Conservation (phyloP, 139 green algal species). For the Pseudopediastrum boryanum region DNA sequence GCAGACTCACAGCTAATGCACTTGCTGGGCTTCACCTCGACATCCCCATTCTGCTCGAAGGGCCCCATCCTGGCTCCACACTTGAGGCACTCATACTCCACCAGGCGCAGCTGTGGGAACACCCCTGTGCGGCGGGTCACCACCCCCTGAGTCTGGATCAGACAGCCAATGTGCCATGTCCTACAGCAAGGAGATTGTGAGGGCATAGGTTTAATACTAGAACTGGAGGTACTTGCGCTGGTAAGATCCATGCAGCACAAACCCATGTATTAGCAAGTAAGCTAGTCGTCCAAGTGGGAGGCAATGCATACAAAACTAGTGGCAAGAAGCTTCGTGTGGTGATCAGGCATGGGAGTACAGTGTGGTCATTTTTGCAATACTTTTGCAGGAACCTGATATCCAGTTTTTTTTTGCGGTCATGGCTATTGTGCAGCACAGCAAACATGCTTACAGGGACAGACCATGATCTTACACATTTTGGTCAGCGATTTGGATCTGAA, state of each 20-base stretch:
- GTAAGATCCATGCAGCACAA: background rate
- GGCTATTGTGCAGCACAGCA: no score
- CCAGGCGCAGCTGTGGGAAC: constrained; percentile 93
- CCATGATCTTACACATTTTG: no score
- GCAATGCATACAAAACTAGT: background rate
- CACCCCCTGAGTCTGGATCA: constrained; percentile 91
- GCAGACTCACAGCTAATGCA: constrained; percentile 90
- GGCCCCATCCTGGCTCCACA: constrained; percentile 91
- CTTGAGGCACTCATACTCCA: constrained; percentile 92
- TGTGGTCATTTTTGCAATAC: no score
- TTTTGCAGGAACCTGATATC: no score
- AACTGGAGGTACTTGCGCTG: background rate
- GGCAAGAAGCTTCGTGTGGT: no score
- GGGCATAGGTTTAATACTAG: background rate
- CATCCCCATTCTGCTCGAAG: constrained; percentile 77
- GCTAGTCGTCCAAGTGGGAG: background rate
- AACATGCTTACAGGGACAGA: no score
- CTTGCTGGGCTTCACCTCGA: constrained; percentile 78
- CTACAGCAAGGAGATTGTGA: constrained; percentile 7
- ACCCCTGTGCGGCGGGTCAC: constrained; percentile 95
- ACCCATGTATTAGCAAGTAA: background rate
- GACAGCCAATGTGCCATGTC: constrained; percentile 83
- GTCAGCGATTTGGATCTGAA: no score
- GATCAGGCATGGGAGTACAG: no score
- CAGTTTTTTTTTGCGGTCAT: no score